Percentiles rank a stretch among this genome's conserved stretches.
phyloP scores from a whole-genome alignment of 2,329 filamentous ascomycete species.

The Aspergillus amoenus region DNA sequence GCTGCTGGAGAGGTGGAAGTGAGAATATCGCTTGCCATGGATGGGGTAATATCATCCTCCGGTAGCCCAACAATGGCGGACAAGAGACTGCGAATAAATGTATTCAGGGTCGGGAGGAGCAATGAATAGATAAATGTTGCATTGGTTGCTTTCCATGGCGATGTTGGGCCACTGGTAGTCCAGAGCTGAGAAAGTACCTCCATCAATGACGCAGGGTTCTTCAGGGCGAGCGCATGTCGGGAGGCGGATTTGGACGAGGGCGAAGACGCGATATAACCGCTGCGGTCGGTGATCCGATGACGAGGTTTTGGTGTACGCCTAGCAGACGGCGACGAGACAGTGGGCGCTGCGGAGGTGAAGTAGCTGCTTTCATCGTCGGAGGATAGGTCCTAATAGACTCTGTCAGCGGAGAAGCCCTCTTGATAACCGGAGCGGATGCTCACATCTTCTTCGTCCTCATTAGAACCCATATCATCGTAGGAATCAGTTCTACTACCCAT shows the following conservation, averaged over 20 bases:
- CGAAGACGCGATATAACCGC: slow-evolving; percentile 40
- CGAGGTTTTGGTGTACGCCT: slow-evolving; percentile 39
- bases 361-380: slow-evolving; percentile 79
- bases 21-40: slow-evolving; percentile 67
- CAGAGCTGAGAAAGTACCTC: slow-evolving; percentile 87
- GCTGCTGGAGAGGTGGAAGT: slow-evolving; percentile 80
- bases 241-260: slow-evolving; percentile 37
- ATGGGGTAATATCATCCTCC: slow-evolving; percentile 62
- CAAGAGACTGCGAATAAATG: slow-evolving; percentile 87
- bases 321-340: slow-evolving; percentile 42
- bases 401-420: not conserved
- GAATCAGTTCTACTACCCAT: slow-evolving; percentile 27
- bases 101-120: slow-evolving; percentile 81
- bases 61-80: slow-evolving; percentile 88
- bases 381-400: slow-evolving; percentile 40
- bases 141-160: slow-evolving; percentile 92
- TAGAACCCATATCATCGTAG: slow-evolving; percentile 30
- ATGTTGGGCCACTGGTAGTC: slow-evolving; percentile 84
- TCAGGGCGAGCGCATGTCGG: slow-evolving; percentile 67
- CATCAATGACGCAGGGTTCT: slow-evolving; percentile 75
- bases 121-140: slow-evolving; percentile 89
- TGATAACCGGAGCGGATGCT: slow-evolving; percentile 6
- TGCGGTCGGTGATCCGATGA: slow-evolving; percentile 47
- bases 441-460: slow-evolving; percentile 30
- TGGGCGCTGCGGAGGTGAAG: slow-evolving; percentile 66